phyloP scores from a whole-genome alignment of 352 stramenopile genomes.

The Stramenopiles sp. region DNA sequence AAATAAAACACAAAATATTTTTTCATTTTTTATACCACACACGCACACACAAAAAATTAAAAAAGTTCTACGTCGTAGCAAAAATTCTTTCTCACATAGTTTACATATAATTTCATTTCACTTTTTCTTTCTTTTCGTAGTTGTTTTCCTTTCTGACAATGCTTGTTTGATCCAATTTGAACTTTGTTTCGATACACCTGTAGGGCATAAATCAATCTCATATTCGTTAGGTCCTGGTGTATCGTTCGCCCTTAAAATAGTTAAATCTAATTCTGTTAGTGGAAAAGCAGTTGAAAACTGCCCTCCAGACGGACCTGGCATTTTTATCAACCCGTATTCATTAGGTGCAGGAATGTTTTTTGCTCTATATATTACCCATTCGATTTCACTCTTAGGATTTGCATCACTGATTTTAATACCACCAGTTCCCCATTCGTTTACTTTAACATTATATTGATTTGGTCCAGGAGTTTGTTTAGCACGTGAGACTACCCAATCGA shows the following conservation, averaged over 20 bases:
- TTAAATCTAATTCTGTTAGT: slow-evolving; percentile 1
- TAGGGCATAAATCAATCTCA: background rate
- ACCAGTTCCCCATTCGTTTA: background rate
- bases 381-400: slow-evolving; percentile 6
- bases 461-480: background rate
- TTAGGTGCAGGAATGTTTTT: background rate
- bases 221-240: background rate
- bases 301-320: background rate
- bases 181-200: background rate
- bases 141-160: background rate
- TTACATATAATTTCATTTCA: no score
- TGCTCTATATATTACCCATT: background rate
- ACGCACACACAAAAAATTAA: no score
- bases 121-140: no score
- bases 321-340: background rate
- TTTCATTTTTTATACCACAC: no score
- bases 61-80: no score
- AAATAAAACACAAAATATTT: no score
- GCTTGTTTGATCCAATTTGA: background rate
- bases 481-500: background rate
- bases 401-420: slow-evolving; percentile 1
- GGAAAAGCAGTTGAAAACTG: background rate
- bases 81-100: no score
- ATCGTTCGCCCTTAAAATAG: background rate
- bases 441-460: background rate